Evolutionary conservation across 352 stramenopile genomes (phyloP).

Genomic region (Phytophthora colocasiae): DNA sequence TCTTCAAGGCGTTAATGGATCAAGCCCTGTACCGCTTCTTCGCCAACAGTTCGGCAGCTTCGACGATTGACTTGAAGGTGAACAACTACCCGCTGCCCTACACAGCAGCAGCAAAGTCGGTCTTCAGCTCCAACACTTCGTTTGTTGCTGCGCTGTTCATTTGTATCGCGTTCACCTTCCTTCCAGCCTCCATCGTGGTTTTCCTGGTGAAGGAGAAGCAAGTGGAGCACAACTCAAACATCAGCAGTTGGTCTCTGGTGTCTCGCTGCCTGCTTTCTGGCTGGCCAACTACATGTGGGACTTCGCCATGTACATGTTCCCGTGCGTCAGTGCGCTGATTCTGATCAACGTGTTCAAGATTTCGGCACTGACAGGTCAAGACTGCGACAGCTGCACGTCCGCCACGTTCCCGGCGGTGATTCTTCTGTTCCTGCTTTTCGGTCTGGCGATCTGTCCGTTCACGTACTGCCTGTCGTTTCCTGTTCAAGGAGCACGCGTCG

Average conservation of each 20-base stretch:
- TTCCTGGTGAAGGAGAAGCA: constrained; percentile 94
- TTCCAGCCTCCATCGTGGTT: constrained; percentile 88
- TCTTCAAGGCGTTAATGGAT: constrained; percentile 75
- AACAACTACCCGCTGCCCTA: constrained; percentile 62
- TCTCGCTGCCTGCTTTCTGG: constrained; percentile 94
- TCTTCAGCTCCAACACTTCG: constrained; percentile 49
- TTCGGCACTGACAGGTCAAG: constrained; percentile 22
- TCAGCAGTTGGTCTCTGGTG: constrained; percentile 94
- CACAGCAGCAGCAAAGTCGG: constrained; percentile 42
- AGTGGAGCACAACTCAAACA: constrained; percentile 95
- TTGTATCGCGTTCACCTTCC: constrained; percentile 90
- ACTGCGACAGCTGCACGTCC: constrained; percentile 38
- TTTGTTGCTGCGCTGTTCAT: constrained; percentile 78
- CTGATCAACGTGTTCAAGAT: constrained; percentile 53
- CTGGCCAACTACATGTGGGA: constrained; percentile 94
- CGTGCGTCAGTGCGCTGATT: constrained; percentile 38
- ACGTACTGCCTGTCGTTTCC: constrained; percentile 70
- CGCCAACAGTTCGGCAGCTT: constrained; percentile 49
- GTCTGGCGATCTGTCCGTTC: constrained; percentile 66
- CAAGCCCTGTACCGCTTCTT: constrained; percentile 69
- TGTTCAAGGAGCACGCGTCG: constrained; percentile 59
- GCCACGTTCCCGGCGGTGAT: constrained; percentile 50
- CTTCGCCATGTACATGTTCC: constrained; percentile 85
- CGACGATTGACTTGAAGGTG: constrained; percentile 20
- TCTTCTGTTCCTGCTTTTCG: constrained; percentile 65